A percentile compares a stretch with the other conserved stretches of the same genome.
Conservation (phyloP, 1,284 basidiomycete species). For the Cerrena zonata region DNA sequence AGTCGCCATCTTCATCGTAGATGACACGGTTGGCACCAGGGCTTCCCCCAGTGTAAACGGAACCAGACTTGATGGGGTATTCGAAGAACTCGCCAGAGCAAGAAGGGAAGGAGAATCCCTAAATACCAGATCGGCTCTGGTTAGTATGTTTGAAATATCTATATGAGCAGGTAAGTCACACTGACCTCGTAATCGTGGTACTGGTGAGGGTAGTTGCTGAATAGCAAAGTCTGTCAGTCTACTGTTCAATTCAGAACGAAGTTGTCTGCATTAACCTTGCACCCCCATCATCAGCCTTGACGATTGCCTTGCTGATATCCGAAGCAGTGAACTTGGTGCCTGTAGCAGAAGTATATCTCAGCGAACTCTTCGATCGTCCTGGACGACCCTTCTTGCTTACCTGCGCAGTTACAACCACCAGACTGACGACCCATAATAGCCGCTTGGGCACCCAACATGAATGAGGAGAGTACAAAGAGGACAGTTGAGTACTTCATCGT, state of each 20-base stretch:
- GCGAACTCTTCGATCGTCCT: neutral
- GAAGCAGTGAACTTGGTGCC: constrained; percentile 10
- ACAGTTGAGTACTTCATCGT: constrained; percentile 17
- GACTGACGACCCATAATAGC: constrained; percentile 18
- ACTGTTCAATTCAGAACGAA: too few relatives aligned
- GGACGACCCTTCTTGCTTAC: constrained; percentile 7
- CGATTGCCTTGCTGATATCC: constrained; percentile 19
- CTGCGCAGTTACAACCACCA: constrained; percentile 19
- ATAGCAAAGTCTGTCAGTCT: neutral
- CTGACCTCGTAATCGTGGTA: constrained; percentile 24
- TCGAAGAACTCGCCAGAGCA: constrained; percentile 29
- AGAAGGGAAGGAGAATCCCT: constrained; percentile 27
- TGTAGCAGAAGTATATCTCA: too few relatives aligned
- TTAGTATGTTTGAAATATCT: neutral
- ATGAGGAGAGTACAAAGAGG: constrained; percentile 13
- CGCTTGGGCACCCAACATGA: constrained; percentile 14
- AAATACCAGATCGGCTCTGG: too few relatives aligned
- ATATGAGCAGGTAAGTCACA: too few relatives aligned
- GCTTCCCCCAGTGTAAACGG: constrained; percentile 30
- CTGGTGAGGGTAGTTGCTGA: constrained; percentile 24
- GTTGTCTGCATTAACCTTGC: constrained; percentile 12
- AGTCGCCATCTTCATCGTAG: constrained; percentile 28
- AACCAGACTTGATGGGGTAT: constrained; percentile 29
- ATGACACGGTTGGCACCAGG: constrained; percentile 37
- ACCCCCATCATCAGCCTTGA: constrained; percentile 16